Conservation (phyloP, 805 yeast species). For the Candida pseudofarinosa region DNA sequence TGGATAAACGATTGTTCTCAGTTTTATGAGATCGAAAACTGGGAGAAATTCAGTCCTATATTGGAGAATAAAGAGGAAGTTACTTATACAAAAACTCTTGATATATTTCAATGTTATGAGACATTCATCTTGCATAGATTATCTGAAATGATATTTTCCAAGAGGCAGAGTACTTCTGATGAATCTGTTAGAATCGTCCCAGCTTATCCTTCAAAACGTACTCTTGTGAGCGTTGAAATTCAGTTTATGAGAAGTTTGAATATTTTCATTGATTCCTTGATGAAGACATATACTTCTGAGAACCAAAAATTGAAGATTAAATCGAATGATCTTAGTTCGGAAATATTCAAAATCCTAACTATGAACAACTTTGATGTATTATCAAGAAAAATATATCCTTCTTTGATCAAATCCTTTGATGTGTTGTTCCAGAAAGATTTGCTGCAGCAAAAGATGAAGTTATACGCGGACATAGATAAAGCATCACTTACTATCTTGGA, state of each 20-base stretch:
- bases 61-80: constrained; percentile 11
- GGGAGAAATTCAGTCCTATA: constrained; percentile 26
- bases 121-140: constrained; percentile 29
- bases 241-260: constrained; percentile 43
- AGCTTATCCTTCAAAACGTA: constrained; percentile 36
- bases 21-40: constrained; percentile 39
- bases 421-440: constrained; percentile 31
- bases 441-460: constrained; percentile 32
- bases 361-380: constrained; percentile 42
- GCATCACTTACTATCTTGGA: constrained; percentile 36
- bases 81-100: constrained; percentile 31
- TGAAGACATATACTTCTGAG: constrained; percentile 35
- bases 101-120: constrained; percentile 34
- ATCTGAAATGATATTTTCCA: constrained; percentile 21
- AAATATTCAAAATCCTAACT: constrained; percentile 35
- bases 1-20: constrained; percentile 46
- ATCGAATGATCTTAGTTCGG: constrained; percentile 17
- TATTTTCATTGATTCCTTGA: constrained; percentile 36
- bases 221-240: constrained; percentile 39
- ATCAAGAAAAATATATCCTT: constrained; percentile 28
- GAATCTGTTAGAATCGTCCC: constrained; percentile 28
- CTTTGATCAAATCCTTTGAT: constrained; percentile 30
- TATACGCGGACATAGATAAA: constrained; percentile 40
- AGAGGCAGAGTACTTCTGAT: constrained; percentile 10
- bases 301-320: constrained; percentile 7